A percentile compares a stretch with the other conserved stretches of the same genome.
phyloP scores from a whole-genome alignment of 2,329 filamentous ascomycete species.

The Aspergillus sp. region DNA sequence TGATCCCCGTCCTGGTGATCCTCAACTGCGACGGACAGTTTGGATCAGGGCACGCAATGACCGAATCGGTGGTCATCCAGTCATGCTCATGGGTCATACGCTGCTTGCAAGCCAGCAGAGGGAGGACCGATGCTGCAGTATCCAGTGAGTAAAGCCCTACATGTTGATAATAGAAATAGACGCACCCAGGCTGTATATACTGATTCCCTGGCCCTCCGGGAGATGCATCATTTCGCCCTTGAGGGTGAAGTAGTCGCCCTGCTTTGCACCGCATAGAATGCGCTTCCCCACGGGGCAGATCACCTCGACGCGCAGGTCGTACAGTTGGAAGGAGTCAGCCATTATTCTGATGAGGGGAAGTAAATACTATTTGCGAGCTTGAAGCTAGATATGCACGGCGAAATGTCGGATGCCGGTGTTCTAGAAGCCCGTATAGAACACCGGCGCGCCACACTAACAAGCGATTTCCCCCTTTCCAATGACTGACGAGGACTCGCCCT shows the following conservation, averaged over 20 bases:
- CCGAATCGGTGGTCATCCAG: conserved; percentile 3
- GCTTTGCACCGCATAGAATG: not conserved
- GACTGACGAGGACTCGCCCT: too few relatives aligned
- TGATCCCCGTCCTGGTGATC: not conserved
- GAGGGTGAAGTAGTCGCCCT: not conserved
- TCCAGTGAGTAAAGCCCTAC: too few relatives aligned
- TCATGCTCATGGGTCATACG: conserved; percentile 4
- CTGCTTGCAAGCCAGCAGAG: not conserved
- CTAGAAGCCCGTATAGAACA: too few relatives aligned
- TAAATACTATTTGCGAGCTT: too few relatives aligned
- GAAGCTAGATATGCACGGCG: too few relatives aligned
- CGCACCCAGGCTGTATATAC: not conserved
- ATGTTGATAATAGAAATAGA: too few relatives aligned
- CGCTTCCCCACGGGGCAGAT: not conserved
- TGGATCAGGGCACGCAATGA: not conserved
- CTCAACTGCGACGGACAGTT: conserved; percentile 1
- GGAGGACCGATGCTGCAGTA: not conserved
- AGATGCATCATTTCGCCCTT: not conserved
- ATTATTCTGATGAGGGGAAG: not conserved
- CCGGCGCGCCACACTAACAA: too few relatives aligned
- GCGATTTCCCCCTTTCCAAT: too few relatives aligned
- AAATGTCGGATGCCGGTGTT: too few relatives aligned
- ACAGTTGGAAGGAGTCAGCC: not conserved
- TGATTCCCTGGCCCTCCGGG: not conserved
- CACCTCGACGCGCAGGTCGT: not conserved